Evolutionary conservation across 2,329 filamentous ascomycete species (phyloP).

Genomic region (Fusarium anthophilum): DNA sequence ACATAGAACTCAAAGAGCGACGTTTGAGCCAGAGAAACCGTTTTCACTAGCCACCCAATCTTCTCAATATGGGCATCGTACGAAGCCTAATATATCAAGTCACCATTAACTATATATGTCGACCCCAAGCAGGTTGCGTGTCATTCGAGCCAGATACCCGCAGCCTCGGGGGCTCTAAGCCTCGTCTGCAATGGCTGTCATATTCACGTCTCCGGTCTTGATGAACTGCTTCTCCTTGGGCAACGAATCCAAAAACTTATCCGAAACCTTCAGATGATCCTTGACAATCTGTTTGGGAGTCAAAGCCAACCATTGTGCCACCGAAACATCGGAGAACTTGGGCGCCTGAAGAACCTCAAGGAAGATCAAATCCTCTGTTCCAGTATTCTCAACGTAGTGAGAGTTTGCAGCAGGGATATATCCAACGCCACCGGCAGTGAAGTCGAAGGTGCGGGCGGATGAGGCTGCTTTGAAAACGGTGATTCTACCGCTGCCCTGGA

Average conservation of each 20-base stretch:
- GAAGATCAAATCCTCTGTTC: constrained; percentile 5
- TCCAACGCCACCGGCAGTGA: constrained; percentile 5
- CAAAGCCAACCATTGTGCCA: constrained; percentile 12
- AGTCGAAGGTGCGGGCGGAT: constrained; percentile 3
- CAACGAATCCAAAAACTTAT: constrained; percentile 6
- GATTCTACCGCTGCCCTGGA: constrained; percentile 4
- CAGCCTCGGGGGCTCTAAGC: background rate
- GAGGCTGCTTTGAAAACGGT: constrained; percentile 7
- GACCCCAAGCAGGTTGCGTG: no score
- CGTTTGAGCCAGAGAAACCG: no score
- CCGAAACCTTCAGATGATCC: constrained; percentile 13
- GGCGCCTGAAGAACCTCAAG: constrained; percentile 13
- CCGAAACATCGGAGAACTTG: constrained; percentile 12
- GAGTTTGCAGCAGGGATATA: constrained; percentile 11
- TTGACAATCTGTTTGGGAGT: constrained; percentile 10
- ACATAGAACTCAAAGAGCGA: background rate
- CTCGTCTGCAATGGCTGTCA: background rate
- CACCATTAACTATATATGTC: no score
- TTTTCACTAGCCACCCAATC: background rate
- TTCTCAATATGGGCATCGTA: background rate
- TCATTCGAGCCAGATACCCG: no score
- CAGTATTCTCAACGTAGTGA: constrained; percentile 17
- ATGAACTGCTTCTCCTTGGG: constrained; percentile 16
- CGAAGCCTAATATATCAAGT: no score
- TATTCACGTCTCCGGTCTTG: background rate